Evolutionary conservation across 306 rosid species (phyloP).

Genomic region (Oemleria cerasiformis): DNA sequence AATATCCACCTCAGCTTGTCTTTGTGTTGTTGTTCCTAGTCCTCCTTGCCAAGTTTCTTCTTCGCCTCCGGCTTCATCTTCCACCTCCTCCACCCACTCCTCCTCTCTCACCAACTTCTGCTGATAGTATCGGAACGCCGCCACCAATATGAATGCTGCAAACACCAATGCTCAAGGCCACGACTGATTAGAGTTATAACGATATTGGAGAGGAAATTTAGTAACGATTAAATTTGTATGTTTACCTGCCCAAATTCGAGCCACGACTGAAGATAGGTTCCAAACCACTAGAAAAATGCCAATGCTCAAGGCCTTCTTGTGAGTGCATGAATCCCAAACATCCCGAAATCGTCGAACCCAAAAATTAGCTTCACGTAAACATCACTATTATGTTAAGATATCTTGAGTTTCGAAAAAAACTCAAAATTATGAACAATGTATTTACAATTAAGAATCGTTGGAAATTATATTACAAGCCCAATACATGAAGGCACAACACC

Average conservation of each 20-base stretch:
- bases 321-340: slow-evolving; percentile 84
- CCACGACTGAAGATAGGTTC: slow-evolving; percentile 71
- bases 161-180: not conserved
- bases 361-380: slow-evolving; percentile 44
- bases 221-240: not conserved
- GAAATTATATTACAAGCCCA: not conserved
- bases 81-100: slow-evolving; percentile 51
- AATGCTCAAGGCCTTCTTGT: slow-evolving; percentile 64
- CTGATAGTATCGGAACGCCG: slow-evolving; percentile 74
- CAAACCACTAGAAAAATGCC: slow-evolving; percentile 61
- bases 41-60: slow-evolving; percentile 41
- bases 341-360: slow-evolving; percentile 74
- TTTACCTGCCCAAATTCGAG: slow-evolving; percentile 91
- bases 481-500: not conserved
- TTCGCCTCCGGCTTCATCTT: slow-evolving; percentile 16
- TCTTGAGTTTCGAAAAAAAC: not conserved
- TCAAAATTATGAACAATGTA: too few relatives aligned
- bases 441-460: not conserved
- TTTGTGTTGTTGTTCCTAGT: not conserved
- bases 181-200: not conserved
- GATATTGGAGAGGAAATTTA: not conserved
- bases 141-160: slow-evolving; percentile 76
- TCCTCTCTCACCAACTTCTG: slow-evolving; percentile 45
- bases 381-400: not conserved
- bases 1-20: not conserved